These are phyloP conservation scores for Noccaea caerulescens DNA, from an alignment of 345 rosid species.

Conservation along the genomic window DNA sequence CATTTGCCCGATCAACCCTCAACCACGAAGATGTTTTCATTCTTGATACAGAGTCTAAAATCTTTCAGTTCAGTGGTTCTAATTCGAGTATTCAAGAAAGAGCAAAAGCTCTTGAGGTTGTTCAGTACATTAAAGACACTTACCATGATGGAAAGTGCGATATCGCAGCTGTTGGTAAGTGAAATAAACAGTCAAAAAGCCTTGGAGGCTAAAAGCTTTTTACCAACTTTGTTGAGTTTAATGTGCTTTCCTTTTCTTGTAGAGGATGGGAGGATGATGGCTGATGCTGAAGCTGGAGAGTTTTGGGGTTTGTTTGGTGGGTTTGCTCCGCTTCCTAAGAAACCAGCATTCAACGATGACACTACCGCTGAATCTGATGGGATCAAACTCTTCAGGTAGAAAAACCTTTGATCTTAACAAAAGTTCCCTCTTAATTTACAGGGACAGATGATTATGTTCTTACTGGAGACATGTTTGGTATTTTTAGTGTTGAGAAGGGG, in stretches of 20 bases:
- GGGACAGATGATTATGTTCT: conserved; percentile 31
- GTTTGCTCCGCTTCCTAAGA: conserved; percentile 97
- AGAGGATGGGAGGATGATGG: conserved; percentile 99
- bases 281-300: conserved; percentile 98
- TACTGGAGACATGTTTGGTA: conserved; percentile 42
- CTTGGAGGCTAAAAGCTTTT: conserved; percentile 5
- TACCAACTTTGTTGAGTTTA: conserved; percentile 25
- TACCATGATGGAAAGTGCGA: conserved; percentile 97
- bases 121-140: conserved; percentile 92
- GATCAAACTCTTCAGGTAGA: conserved; percentile 71
- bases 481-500: conserved; percentile 83
- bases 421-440: background rate
- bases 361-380: conserved; percentile 47
- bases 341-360: conserved; percentile 62
- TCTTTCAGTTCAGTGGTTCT: conserved; percentile 96
- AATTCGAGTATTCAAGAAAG: conserved; percentile 98
- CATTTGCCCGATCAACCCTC: conserved; percentile 91
- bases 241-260: conserved; percentile 36
- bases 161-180: conserved; percentile 91
- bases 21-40: conserved; percentile 95
- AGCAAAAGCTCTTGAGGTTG: conserved; percentile 98
- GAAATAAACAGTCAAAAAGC: conserved; percentile 27
- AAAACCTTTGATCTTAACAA: conserved; percentile 17
- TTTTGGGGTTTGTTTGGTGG: conserved; percentile 99
- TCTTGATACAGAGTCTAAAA: conserved; percentile 87